Evolutionary conservation across 139 green algal species (phyloP), one percentile per base, ranked within the genome.

Genomic region (Trebouxia sp.): DNA sequence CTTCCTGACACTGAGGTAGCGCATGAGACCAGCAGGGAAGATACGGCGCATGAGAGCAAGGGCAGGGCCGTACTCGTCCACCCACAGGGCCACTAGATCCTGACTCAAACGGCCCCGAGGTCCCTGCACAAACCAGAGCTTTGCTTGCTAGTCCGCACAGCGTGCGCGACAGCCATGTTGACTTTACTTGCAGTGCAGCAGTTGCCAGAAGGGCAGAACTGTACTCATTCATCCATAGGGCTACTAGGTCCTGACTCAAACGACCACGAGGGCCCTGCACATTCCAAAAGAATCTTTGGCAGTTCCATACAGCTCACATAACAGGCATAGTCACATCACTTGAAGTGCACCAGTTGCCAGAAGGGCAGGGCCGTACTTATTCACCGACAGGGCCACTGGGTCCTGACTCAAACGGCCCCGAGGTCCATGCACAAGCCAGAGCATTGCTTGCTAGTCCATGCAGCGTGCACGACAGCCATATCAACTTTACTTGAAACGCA

Each of bases 61-160:
- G 30, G 94, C 90, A 12, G 92, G 90, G 0, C 83, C 77, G 70
- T 94, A 92, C 37, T 92, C 89, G 55, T 98, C 94, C 3, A 84
- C 87, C 94, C 93, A 97, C 24, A 94, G 89, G 0, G 91, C 88
- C 8, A 98, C 90, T 28, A 98, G 87, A 48, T 97, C 87, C 50
- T 88, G 85, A 69, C 87, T 90, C 22, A 92, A 80, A 43, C 78
- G 47, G 6, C 48, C 65, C 12, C 80, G 42, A 8, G 75, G 26
- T 32, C 74, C 66, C 65, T 78, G 75, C 50, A 79, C 48, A 14
- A 14, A 58, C 17, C 14, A n/a, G 15, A 58, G 48, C 48, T 14
- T 58, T 58, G 48, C 48, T n/a, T 58, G 48, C 14, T 17, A 58
- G 48, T 17, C 1, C 3, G 1, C 20, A 53, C 47, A 11, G 4